Percentiles rank a stretch among this genome's conserved stretches.
phyloP scores from a whole-genome alignment of 306 rosid species.

The Geum urbanum region DNA sequence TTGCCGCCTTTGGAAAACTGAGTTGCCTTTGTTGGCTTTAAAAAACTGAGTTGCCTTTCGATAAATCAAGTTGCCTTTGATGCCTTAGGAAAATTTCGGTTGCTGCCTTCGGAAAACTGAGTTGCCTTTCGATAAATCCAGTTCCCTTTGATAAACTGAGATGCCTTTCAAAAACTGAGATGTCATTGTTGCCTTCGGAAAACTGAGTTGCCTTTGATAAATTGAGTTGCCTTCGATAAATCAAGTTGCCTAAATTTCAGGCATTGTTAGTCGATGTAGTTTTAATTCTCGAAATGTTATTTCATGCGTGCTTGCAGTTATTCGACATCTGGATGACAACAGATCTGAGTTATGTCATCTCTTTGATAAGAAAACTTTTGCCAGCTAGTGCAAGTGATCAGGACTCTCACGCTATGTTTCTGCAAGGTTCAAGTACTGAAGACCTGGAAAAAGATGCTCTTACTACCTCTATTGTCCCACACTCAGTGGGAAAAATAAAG shows the following conservation, averaged over 20 bases:
- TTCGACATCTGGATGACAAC: slow-evolving; percentile 86
- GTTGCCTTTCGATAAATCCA: no score
- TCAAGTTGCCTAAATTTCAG: neutral
- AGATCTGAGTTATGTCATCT: slow-evolving; percentile 87
- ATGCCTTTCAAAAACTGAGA: no score
- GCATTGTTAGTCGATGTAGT: neutral
- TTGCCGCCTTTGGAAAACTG: no score
- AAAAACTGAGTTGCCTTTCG: no score
- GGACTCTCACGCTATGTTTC: slow-evolving; percentile 16
- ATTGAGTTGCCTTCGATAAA: no score
- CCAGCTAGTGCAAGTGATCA: slow-evolving; percentile 35
- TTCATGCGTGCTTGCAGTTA: slow-evolving; percentile 43
- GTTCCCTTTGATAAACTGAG: no score
- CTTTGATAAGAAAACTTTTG: slow-evolving; percentile 78
- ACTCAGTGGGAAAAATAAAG: slow-evolving; percentile 25
- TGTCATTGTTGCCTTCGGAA: no score
- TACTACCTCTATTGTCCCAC: slow-evolving; percentile 14
- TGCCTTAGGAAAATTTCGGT: no score
- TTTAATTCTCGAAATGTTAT: neutral
- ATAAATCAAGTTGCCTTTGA: no score
- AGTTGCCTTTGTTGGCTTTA: no score
- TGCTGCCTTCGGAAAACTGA: no score
- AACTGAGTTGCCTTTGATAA: no score
- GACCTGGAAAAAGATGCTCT: neutral
- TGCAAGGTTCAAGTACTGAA: slow-evolving; percentile 5